These are phyloP conservation scores for Auricularia sp. DNA, from an alignment of 768 basidiomycete genomes.

Conservation along the genomic window DNA sequence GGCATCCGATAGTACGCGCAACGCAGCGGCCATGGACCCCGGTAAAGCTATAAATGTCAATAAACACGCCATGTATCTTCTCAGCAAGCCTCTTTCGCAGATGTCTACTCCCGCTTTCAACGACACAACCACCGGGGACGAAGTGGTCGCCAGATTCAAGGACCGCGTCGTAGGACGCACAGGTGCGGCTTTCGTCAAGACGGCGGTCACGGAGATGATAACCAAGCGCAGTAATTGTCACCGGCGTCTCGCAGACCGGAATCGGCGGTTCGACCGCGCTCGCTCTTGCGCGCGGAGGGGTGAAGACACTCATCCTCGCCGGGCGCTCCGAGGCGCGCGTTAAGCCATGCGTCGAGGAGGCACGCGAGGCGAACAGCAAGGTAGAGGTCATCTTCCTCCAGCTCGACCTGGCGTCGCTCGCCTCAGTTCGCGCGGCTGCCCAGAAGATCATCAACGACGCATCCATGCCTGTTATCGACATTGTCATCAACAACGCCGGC, in stretches of 20 bases:
- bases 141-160: not conserved
- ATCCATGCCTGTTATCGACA: not conserved
- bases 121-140: not conserved
- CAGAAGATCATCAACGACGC: not conserved
- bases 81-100: too few relatives aligned
- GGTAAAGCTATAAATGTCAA: too few relatives aligned
- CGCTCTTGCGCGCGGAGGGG: not conserved
- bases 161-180: not conserved
- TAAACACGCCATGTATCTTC: too few relatives aligned
- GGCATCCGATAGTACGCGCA: too few relatives aligned
- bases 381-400: not conserved
- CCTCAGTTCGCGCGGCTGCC: not conserved
- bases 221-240: not conserved
- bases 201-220: not conserved
- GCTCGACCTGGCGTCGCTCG: not conserved
- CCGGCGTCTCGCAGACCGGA: not conserved
- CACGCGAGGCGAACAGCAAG: not conserved
- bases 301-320: not conserved
- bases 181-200: not conserved
- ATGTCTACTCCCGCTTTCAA: not conserved
- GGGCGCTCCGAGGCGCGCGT: not conserved
- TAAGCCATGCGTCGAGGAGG: not conserved
- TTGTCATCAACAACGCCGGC: conserved; percentile 1
- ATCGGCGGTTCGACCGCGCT: not conserved
- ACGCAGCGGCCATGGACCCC: too few relatives aligned